These are phyloP conservation scores for Osmozyma mogii DNA, from an alignment of 805 yeast species.

Conservation along the genomic window DNA sequence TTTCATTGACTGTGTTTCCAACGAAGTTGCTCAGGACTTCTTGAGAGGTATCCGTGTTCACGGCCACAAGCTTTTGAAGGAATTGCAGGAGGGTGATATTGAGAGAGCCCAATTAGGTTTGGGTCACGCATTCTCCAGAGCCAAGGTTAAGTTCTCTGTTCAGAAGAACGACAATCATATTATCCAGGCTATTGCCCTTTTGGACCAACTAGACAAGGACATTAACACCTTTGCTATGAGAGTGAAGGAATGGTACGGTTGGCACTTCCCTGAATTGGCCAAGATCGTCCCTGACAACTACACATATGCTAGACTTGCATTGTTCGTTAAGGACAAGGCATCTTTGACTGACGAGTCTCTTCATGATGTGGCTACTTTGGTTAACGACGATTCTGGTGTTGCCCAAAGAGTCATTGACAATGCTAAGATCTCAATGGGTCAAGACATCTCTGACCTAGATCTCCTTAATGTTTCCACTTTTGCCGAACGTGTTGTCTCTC, in stretches of 20 bases:
- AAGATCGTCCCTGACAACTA: slow-evolving; percentile 87
- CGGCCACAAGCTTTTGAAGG: slow-evolving; percentile 82
- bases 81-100: slow-evolving; percentile 87
- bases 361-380: slow-evolving; percentile 86
- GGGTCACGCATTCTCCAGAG: slow-evolving; percentile 98
- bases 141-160: slow-evolving; percentile 97
- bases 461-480: slow-evolving; percentile 79
- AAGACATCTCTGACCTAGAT: slow-evolving; percentile 91
- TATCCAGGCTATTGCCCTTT: slow-evolving; percentile 95
- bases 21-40: slow-evolving; percentile 90
- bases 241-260: slow-evolving; percentile 96
- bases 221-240: slow-evolving; percentile 96
- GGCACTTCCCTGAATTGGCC: slow-evolving; percentile 98
- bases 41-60: slow-evolving; percentile 91
- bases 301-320: slow-evolving; percentile 72
- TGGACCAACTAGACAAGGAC: slow-evolving; percentile 97
- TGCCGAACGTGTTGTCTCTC: slow-evolving; percentile 94
- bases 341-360: slow-evolving; percentile 85
- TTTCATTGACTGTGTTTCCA: slow-evolving; percentile 80
- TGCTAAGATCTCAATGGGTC: slow-evolving; percentile 99
- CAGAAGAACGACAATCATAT: slow-evolving; percentile 99
- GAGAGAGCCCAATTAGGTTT: slow-evolving; percentile 98
- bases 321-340: slow-evolving; percentile 81
- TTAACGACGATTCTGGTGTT: slow-evolving; percentile 81
- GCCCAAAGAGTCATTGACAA: slow-evolving; percentile 91